Conservation (phyloP, 2,329 filamentous ascomycete genomes). For the Emydomyces testavorans region DNA sequence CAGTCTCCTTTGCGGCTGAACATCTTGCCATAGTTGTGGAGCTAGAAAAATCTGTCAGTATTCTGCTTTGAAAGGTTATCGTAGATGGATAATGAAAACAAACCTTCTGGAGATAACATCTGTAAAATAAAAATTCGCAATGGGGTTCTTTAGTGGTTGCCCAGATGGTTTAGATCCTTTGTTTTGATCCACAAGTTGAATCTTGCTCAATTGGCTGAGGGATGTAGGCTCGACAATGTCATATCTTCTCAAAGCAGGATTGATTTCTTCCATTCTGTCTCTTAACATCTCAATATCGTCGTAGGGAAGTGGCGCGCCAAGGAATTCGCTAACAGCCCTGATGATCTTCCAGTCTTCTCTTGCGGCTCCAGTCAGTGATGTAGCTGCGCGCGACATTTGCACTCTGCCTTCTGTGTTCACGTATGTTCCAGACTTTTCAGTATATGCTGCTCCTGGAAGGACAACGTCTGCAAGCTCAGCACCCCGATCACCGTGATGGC, state of each 20-base stretch:
- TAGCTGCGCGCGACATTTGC: conserved; percentile 84
- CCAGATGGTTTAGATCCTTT: conserved; percentile 67
- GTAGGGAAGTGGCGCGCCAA: conserved; percentile 76
- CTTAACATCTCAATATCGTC: conserved; percentile 82
- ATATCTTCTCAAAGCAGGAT: conserved; percentile 76
- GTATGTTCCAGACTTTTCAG: conserved; percentile 91
- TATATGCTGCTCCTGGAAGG: conserved; percentile 89
- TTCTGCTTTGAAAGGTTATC: conserved; percentile 6
- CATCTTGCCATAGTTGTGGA: conserved; percentile 97
- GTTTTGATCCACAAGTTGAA: conserved; percentile 93
- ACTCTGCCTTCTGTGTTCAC: conserved; percentile 96
- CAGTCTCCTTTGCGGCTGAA: conserved; percentile 78
- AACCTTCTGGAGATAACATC: conserved; percentile 93
- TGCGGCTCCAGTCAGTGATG: conserved; percentile 74
- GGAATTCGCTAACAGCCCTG: conserved; percentile 80
- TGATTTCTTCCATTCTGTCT: conserved; percentile 91
- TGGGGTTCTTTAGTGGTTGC: conserved; percentile 67
- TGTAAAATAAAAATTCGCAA: conserved; percentile 97
- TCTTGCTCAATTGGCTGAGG: conserved; percentile 67
- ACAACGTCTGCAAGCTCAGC: conserved; percentile 89
- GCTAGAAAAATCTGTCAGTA: conserved; percentile 37
- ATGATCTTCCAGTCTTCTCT: conserved; percentile 99
- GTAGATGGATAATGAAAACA: conserved; percentile 28
- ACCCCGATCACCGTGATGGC: conserved; percentile 89
- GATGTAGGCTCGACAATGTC: conserved; percentile 78